phyloP scores from a whole-genome alignment of 768 basidiomycete genomes.

The Albatrellus ellisii region DNA sequence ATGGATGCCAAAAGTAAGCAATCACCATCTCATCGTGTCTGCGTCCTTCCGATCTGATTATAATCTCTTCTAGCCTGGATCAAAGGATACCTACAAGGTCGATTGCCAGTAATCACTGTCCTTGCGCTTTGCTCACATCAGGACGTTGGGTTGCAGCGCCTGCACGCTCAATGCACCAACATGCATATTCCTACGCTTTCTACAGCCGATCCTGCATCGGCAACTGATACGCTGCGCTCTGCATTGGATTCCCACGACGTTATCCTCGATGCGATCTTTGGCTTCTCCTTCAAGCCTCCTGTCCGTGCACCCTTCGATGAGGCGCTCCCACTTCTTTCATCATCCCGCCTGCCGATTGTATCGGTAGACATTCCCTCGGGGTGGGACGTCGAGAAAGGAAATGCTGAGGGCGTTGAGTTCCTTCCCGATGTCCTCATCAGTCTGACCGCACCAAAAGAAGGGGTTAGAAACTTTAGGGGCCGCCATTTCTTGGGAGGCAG shows the following conservation, averaged over 20 bases:
- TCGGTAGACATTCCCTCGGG: constrained; percentile 95
- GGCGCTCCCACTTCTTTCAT: constrained; percentile 51
- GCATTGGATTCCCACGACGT: constrained; percentile 57
- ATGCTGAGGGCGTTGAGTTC: constrained; percentile 39
- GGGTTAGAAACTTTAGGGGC: constrained; percentile 64
- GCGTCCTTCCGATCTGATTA: not conserved
- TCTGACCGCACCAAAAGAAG: constrained; percentile 89
- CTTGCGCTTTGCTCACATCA: not conserved
- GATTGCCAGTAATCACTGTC: not conserved
- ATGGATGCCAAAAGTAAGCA: constrained; percentile 81
- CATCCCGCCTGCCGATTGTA: constrained; percentile 67
- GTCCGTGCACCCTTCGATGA: constrained; percentile 79
- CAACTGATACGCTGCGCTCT: constrained; percentile 27
- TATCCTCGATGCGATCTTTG: constrained; percentile 92
- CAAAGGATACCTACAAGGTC: constrained; percentile 88
- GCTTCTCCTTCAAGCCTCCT: constrained; percentile 93
- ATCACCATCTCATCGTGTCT: not conserved
- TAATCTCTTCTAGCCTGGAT: constrained; percentile 50
- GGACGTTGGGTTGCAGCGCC: constrained; percentile 35
- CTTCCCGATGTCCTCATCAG: constrained; percentile 75
- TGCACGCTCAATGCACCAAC: constrained; percentile 80
- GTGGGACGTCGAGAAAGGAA: constrained; percentile 87
- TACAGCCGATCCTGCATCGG: constrained; percentile 26
- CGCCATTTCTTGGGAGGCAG: constrained; percentile 90
- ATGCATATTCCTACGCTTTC: constrained; percentile 69